These are phyloP conservation scores for Hymenoscyphus fraxineus DNA, from an alignment of 2,329 filamentous ascomycete genomes.

Conservation along the genomic window DNA sequence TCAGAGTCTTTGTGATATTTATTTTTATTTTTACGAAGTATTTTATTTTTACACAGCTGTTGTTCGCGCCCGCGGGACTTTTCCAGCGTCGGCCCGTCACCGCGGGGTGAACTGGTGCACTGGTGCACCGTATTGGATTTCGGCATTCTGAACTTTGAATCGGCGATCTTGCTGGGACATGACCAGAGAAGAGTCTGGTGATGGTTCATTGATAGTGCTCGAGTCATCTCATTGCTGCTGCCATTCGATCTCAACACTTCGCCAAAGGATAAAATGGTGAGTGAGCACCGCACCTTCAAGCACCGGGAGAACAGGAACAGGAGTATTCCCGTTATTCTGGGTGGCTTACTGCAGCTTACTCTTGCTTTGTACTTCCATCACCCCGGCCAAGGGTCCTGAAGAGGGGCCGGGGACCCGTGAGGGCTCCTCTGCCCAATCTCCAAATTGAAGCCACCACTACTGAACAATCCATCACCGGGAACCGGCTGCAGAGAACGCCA, in stretches of 20 bases:
- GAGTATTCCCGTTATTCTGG: not conserved
- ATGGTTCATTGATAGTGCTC: not conserved
- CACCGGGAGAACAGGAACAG: not conserved
- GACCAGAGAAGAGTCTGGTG: not conserved
- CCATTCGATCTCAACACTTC: not conserved
- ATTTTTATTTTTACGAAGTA: not conserved
- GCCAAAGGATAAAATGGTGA: not conserved
- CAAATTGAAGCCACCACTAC: not conserved
- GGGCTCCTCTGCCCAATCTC: not conserved
- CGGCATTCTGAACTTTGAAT: not conserved
- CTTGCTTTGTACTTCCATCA: not conserved
- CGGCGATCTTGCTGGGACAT: not conserved
- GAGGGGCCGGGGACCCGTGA: not conserved
- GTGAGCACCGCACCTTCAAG: not conserved
- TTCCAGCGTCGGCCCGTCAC: not conserved
- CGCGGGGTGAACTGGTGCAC: not conserved
- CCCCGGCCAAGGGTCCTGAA: constrained; percentile 7
- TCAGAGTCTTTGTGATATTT: too few relatives aligned
- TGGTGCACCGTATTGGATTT: not conserved
- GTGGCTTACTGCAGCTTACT: constrained; percentile 10
- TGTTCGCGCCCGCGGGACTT: too few relatives aligned
- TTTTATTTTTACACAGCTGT: too few relatives aligned
- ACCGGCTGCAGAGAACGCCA: constrained; percentile 5
- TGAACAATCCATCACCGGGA: constrained; percentile 7
- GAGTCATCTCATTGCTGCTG: not conserved